Evolutionary conservation across 805 yeast species (phyloP), one percentile per base, ranked within the genome.

Genomic region (Candida michaelii): DNA sequence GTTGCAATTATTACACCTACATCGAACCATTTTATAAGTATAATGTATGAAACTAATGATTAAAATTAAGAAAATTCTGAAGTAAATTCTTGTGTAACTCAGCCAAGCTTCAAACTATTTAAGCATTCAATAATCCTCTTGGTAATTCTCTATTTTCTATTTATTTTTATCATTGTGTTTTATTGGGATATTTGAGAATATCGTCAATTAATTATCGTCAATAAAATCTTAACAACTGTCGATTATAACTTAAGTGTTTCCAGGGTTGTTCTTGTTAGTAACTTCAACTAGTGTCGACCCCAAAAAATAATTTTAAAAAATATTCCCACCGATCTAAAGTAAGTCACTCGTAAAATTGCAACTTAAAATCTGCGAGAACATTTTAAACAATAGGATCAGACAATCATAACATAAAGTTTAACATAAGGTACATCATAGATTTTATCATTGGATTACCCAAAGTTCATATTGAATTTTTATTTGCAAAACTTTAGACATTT

Each of bases 281-380:
- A n/a, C n/a, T n/a, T n/a, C 25, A 6, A 23, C 6, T 23, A 23
- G 9, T 10, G 25, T 23, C 25, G 25, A 23, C 25, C 25, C 25
- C 25, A 23, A 25, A 25, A 25, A 25, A 25, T 7, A 25, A 25
- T 25, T 7, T 25, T 25, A 7, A 25, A 21, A 21, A 21, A 21
- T 21, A 21, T 21, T 8, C n/a, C 5, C 11, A 11, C n/a, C 5
- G 29, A 25, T 25, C 29, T 25, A 11, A 21, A 9, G 21, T 17
- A 31, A n/a, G 35, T 31, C 35, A 31, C 35, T 31, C 35, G 35
- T 31, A 31, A 31, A 29, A 31, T 18, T 18, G 11, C 15, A 18
- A 17, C 24, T 31, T 18, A 31, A 18, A 18, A 18, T 31, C 35
- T 31, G 35, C 15, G 35, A 31, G 35, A 31, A 31, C 25, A 17